These are phyloP conservation scores for Tolypocladium amazonense DNA, from an alignment of 2,329 filamentous ascomycete genomes.

Conservation along the genomic window DNA sequence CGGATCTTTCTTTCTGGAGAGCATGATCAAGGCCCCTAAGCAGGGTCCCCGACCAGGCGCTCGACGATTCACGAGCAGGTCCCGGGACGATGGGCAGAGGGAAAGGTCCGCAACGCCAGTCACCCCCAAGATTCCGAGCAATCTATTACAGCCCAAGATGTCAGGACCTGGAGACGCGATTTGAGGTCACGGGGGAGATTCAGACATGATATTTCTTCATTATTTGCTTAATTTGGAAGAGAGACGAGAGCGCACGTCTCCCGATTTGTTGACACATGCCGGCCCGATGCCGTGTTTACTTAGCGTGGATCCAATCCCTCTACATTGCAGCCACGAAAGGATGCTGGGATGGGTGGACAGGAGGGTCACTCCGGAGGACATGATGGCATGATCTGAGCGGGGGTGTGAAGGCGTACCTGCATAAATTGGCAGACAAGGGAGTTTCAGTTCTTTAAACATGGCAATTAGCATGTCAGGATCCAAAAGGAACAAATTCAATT, in stretches of 20 bases:
- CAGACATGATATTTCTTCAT: background rate
- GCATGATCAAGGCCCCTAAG: constrained; percentile 48
- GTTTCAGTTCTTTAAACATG: background rate
- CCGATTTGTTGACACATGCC: background rate
- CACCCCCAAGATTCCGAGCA: constrained; percentile 28
- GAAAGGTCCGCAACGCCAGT: constrained; percentile 27
- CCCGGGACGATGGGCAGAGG: constrained; percentile 21
- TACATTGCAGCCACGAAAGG: background rate
- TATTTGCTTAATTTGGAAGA: background rate
- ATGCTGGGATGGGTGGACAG: background rate
- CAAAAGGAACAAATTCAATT: background rate
- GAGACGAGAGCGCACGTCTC: background rate
- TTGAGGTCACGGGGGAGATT: constrained; percentile 1
- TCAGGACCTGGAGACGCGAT: constrained; percentile 25
- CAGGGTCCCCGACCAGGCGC: constrained; percentile 41
- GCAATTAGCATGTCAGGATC: background rate
- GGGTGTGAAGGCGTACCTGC: constrained; percentile 2
- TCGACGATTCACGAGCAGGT: constrained; percentile 19
- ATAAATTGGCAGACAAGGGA: background rate
- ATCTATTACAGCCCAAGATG: constrained; percentile 20
- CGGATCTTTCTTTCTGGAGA: constrained; percentile 46
- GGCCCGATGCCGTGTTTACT: background rate
- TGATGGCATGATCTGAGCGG: background rate
- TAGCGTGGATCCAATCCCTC: background rate
- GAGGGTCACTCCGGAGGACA: background rate